These are phyloP conservation scores for Cordyceps fumosorosea DNA, from an alignment of 2,329 filamentous ascomycete genomes.

Conservation along the genomic window DNA sequence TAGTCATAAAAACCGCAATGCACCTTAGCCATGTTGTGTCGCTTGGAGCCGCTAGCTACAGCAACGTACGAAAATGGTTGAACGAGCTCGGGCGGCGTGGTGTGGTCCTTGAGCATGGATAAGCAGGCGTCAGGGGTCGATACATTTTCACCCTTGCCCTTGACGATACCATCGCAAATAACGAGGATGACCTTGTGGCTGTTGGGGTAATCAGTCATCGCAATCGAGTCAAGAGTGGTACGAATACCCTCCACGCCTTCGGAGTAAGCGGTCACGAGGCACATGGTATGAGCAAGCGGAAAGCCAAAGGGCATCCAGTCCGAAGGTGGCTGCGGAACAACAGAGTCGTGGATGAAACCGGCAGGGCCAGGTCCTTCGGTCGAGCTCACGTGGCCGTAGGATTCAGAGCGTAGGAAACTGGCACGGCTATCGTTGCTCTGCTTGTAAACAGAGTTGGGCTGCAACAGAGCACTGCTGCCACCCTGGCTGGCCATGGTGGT, in stretches of 20 bases:
- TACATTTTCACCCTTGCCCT: constrained; percentile 80
- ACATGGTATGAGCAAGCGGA: constrained; percentile 87
- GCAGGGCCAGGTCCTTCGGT: constrained; percentile 72
- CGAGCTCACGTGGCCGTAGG: constrained; percentile 45
- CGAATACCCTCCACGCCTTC: constrained; percentile 90
- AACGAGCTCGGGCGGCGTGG: constrained; percentile 73
- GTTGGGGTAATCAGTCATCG: constrained; percentile 97
- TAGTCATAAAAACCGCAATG: constrained; percentile 99
- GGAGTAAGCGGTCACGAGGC: constrained; percentile 92
- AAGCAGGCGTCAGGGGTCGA: constrained; percentile 88
- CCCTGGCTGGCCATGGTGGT: constrained; percentile 87
- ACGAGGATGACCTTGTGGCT: constrained; percentile 96
- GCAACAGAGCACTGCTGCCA: constrained; percentile 60
- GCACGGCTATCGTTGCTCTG: constrained; percentile 55
- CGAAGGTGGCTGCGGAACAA: constrained; percentile 90
- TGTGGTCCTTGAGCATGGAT: constrained; percentile 90
- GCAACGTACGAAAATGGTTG: constrained; percentile 92
- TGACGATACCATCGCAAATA: constrained; percentile 96
- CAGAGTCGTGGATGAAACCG: constrained; percentile 93
- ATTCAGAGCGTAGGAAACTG: constrained; percentile 58
- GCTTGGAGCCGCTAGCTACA: constrained; percentile 89
- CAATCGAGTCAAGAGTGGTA: constrained; percentile 91
- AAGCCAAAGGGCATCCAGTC: constrained; percentile 98
- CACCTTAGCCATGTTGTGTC: constrained; percentile 99
- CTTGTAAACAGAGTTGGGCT: constrained; percentile 66